Percentiles rank a stretch among this genome's conserved stretches.
These are phyloP conservation scores for Keithomyces neogunnii DNA, from an alignment of 2,329 filamentous ascomycete species.

Conservation along the genomic window DNA sequence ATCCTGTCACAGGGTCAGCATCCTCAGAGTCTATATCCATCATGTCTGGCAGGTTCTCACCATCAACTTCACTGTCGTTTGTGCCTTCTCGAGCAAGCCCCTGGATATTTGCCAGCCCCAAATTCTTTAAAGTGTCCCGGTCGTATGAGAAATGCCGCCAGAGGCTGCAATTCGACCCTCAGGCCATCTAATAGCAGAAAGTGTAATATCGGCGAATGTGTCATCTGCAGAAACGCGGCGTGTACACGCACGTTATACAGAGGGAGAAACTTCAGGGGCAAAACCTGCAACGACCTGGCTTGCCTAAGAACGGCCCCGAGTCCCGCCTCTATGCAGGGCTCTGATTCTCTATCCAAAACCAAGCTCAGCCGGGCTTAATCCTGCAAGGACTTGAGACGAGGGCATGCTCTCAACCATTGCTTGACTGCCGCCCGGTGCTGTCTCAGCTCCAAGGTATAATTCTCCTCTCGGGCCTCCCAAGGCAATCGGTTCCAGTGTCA, in stretches of 20 bases:
- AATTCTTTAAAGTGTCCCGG: not conserved
- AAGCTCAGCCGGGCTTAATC: not conserved
- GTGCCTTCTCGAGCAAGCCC: not conserved
- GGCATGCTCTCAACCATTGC: not conserved
- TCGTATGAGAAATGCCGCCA: not conserved
- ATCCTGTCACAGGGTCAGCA: too few relatives aligned
- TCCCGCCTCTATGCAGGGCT: not conserved
- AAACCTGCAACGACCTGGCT: not conserved
- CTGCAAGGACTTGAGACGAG: not conserved
- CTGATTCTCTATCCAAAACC: not conserved
- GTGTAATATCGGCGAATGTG: not conserved
- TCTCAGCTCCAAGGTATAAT: not conserved
- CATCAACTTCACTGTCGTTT: not conserved
- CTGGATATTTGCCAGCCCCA: not conserved
- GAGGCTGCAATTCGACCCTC: not conserved
- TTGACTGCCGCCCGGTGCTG: not conserved
- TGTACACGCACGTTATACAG: not conserved
- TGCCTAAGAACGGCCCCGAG: not conserved
- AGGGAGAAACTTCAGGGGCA: constrained; percentile 12
- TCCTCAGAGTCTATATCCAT: not conserved
- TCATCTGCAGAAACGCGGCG: not conserved
- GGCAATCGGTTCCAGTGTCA: not conserved
- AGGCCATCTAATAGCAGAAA: not conserved
- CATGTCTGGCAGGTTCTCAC: not conserved
- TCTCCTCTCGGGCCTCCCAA: not conserved